Percentiles rank a stretch among this genome's conserved stretches.
Conservation (phyloP, 1,139 yeast species). For the Nakaseomyces bracarensis region DNA sequence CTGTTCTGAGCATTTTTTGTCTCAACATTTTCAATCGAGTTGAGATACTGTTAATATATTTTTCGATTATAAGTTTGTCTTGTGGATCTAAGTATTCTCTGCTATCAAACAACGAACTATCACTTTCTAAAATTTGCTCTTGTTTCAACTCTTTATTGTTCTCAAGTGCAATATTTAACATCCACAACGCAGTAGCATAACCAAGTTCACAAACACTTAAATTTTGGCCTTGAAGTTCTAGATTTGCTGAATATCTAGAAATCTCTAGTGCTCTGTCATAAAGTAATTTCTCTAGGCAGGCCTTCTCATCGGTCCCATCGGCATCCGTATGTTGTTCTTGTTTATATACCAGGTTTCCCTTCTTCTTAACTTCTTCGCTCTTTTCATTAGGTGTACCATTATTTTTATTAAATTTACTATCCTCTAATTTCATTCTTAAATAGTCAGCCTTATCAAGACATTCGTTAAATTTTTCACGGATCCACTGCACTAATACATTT, state of each 20-base stretch:
- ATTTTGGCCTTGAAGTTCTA: conserved; percentile 72
- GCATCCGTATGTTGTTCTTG: not conserved
- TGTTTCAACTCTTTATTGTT: not conserved
- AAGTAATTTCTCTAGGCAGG: conserved; percentile 73
- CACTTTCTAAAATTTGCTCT: conserved; percentile 9
- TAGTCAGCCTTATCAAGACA: conserved; percentile 82
- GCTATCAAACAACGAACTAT: conserved; percentile 14
- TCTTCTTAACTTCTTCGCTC: not conserved
- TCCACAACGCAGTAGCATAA: conserved; percentile 89
- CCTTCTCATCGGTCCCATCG: conserved; percentile 19
- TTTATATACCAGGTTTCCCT: not conserved
- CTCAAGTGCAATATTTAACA: conserved; percentile 76
- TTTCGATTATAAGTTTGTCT: conserved; percentile 67
- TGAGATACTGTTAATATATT: conserved; percentile 67
- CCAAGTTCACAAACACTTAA: conserved; percentile 75
- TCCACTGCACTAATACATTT: conserved; percentile 86
- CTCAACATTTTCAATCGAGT: conserved; percentile 56
- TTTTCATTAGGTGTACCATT: conserved; percentile 8
- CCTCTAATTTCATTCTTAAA: conserved; percentile 32
- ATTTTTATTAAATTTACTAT: conserved; percentile 13
- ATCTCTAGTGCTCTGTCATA: conserved; percentile 91
- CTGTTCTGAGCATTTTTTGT: conserved; percentile 14
- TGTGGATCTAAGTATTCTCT: conserved; percentile 47
- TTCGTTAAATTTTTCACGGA: conserved; percentile 81
- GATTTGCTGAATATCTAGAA: conserved; percentile 82